phyloP scores from a whole-genome alignment of 345 rosid species.

The Firmiana major region DNA sequence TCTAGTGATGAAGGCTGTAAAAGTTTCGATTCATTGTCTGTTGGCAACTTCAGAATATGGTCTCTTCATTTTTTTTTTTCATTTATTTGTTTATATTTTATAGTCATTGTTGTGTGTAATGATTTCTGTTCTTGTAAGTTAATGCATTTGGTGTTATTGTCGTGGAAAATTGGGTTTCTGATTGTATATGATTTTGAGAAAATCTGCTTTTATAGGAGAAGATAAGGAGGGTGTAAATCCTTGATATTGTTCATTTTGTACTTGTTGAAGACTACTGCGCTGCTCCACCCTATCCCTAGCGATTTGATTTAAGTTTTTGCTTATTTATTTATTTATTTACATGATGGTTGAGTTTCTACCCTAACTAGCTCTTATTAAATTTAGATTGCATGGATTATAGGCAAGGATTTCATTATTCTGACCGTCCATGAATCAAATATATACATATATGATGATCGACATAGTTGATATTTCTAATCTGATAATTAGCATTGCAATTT shows the following conservation, averaged over 20 bases:
- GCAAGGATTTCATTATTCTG: background rate
- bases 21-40: background rate
- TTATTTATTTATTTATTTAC: background rate
- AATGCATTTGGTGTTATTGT: background rate
- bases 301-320: background rate
- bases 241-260: background rate
- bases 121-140: background rate
- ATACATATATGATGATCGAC: too few relatives aligned
- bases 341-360: background rate
- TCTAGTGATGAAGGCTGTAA: background rate
- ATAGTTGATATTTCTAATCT: background rate
- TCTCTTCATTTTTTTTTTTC: background rate
- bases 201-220: background rate
- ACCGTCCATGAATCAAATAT: background rate
- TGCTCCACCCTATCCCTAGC: background rate
- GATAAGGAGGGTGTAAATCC: background rate
- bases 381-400: background rate
- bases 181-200: background rate
- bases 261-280: background rate
- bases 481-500: background rate
- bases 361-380: background rate
- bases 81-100: background rate
- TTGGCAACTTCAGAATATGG: background rate
- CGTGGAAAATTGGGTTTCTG: background rate
- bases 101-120: background rate